phyloP scores from a whole-genome alignment of 768 basidiomycete genomes.

The Dioszegia crocea region DNA sequence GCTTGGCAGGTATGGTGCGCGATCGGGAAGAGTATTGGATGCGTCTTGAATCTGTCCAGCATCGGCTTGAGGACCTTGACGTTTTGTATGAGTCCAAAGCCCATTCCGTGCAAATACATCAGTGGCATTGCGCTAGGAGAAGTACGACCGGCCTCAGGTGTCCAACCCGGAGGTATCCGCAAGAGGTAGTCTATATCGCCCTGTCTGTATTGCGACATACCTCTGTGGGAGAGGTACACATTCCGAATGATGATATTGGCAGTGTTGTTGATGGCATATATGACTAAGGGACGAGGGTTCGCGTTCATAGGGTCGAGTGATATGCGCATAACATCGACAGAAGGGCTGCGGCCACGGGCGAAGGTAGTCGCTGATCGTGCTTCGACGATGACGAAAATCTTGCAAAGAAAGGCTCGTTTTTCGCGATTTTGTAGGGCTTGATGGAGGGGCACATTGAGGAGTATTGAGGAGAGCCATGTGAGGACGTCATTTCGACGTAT shows the following conservation, averaged over 20 bases:
- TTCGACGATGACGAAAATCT: conserved; percentile 63
- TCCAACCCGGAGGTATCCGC: conserved; percentile 66
- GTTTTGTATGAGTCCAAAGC: conserved; percentile 67
- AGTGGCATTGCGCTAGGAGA: conserved; percentile 55
- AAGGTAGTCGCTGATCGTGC: conserved; percentile 66
- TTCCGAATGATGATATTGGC: conserved; percentile 31
- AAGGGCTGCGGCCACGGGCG: conserved; percentile 59
- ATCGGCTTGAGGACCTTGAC: conserved; percentile 55
- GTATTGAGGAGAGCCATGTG: conserved; percentile 77
- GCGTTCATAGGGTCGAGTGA: conserved; percentile 70
- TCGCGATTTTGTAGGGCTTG: conserved; percentile 55
- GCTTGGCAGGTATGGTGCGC: conserved; percentile 85
- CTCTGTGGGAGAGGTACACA: conserved; percentile 29
- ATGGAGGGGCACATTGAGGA: conserved; percentile 66
- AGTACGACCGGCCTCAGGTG: conserved; percentile 57
- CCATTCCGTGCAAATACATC: conserved; percentile 86
- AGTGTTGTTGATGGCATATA: conserved; percentile 42
- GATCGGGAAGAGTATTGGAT: conserved; percentile 72
- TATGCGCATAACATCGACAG: conserved; percentile 59
- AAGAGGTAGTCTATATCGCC: conserved; percentile 75
- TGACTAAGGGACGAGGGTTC: conserved; percentile 55
- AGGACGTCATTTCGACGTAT: conserved; percentile 64
- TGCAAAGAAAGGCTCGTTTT: conserved; percentile 56
- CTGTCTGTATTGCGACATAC: conserved; percentile 54
- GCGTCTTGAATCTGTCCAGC: conserved; percentile 56